Base-by-base conservation (phyloP, 1,284 basidiomycete species). In the Afroboletus lepidellus region DNA sequence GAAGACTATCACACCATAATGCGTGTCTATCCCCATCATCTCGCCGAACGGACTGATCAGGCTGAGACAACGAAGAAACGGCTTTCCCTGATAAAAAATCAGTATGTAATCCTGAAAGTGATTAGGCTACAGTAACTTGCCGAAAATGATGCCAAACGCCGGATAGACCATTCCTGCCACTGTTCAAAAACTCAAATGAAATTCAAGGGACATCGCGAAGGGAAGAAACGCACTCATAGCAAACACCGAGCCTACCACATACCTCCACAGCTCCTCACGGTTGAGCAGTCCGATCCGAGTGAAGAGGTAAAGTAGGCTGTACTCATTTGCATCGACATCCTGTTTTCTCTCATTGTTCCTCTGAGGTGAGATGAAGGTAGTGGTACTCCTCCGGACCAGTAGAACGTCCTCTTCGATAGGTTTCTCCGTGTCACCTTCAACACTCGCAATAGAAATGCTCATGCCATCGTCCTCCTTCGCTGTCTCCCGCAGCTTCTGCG, bases 101-200 rank as follows among this genome's bases (percentile, higher is more conserved):
- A 51, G 36, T 53, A n/a, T 44, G 6, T 3, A 3, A 15, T 25
- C 8, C 42, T 5, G 16, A 7, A 29, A 15, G 9, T 1, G 6
- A 12, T 24, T 8, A 7, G 2, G 4, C 9, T 1, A 32, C 39
- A 12, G 20, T 33, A 12, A 56, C 69, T 60, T 56, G 67, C 87
- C 82, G 67, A 87, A 96, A 5, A 96, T 78, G 56, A 97, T 83
- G 62, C 90, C 86, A 62, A 94, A 92, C 3, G 81, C 79, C 1
- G 96, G 96, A 67, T 94, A 95, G 18, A 94, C 86, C 69, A 87
- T 81, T 51, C 95, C 94, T 41, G 80, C 79, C 46, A 80, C 73
- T 73, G n/a, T 50, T 41, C 44, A 41, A 41, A 12, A 24, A 1
- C 9, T 50, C 9, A 23, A 46, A 51, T 65, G 61, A 42, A 60